Evolutionary conservation across 805 yeast species (phyloP).

Genomic region (Teunomyces gatunensis): DNA sequence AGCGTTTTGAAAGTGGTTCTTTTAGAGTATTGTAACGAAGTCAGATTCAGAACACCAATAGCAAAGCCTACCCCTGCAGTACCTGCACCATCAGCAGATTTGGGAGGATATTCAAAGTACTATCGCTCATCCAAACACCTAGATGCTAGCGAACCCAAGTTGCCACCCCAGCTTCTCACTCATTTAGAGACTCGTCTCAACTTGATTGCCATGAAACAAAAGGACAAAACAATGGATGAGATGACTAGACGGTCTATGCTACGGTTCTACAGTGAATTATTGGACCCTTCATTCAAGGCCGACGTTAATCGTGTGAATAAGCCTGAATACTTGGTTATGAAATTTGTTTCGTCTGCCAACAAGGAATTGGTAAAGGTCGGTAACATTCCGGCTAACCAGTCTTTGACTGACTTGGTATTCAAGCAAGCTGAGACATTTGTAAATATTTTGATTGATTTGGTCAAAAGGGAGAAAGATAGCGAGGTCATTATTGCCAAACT

Average conservation of each 20-base stretch:
- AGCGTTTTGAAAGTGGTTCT: slow-evolving; percentile 54
- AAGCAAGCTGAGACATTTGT: slow-evolving; percentile 37
- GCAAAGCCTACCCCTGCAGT: slow-evolving; percentile 1
- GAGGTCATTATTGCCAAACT: slow-evolving; percentile 44
- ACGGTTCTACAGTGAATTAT: slow-evolving; percentile 59
- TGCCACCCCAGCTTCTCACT: slow-evolving; percentile 37
- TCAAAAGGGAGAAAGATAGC: slow-evolving; percentile 34
- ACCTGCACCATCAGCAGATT: background rate
- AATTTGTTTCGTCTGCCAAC: slow-evolving; percentile 52
- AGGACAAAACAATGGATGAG: slow-evolving; percentile 37
- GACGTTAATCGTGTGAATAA: slow-evolving; percentile 30
- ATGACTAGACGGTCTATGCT: slow-evolving; percentile 56
- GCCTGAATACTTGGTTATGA: slow-evolving; percentile 48
- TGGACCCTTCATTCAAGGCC: slow-evolving; percentile 44
- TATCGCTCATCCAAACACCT: slow-evolving; percentile 7
- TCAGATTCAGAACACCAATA: slow-evolving; percentile 49
- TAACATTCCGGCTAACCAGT: slow-evolving; percentile 23
- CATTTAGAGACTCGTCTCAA: slow-evolving; percentile 42
- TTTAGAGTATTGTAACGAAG: slow-evolving; percentile 62
- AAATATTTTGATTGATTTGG: slow-evolving; percentile 33
- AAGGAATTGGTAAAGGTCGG: slow-evolving; percentile 49
- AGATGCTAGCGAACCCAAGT: slow-evolving; percentile 22
- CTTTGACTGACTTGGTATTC: slow-evolving; percentile 33
- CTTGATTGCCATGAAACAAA: slow-evolving; percentile 45
- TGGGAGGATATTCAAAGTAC: slow-evolving; percentile 7